Percentiles rank a stretch among this genome's conserved stretches.
These are phyloP conservation scores for Aureobasidium musti DNA, from an alignment of 2,329 filamentous ascomycete species.

Conservation along the genomic window DNA sequence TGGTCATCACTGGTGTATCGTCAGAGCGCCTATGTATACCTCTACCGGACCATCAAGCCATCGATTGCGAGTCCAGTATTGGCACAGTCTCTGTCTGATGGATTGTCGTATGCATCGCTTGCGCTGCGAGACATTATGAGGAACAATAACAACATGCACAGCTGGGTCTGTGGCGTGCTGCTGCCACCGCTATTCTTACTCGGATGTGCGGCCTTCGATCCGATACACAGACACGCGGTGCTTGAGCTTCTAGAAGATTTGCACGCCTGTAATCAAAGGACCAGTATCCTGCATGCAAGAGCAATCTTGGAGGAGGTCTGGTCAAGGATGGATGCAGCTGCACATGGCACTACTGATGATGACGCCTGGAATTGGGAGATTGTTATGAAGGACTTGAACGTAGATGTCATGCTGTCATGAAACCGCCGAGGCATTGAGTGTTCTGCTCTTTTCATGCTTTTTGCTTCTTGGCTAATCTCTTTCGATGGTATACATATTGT, in stretches of 20 bases:
- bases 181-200: slow-evolving; percentile 64
- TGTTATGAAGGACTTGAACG: slow-evolving; percentile 59
- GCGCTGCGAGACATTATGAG: slow-evolving; percentile 46
- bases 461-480: neutral
- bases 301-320: slow-evolving; percentile 60
- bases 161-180: slow-evolving; percentile 60
- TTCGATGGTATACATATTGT: neutral
- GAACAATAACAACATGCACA: slow-evolving; percentile 46
- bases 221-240: slow-evolving; percentile 58
- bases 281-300: slow-evolving; percentile 60
- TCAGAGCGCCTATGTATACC: slow-evolving; percentile 64
- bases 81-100: slow-evolving; percentile 59
- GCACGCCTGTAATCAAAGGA: slow-evolving; percentile 55
- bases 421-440: neutral
- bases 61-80: slow-evolving; percentile 59
- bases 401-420: slow-evolving; percentile 64
- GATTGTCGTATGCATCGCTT: slow-evolving; percentile 54
- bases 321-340: slow-evolving; percentile 59
- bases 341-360: slow-evolving; percentile 55
- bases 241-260: slow-evolving; percentile 56
- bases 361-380: slow-evolving; percentile 64
- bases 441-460: neutral
- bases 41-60: slow-evolving; percentile 60
- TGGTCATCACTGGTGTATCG: slow-evolving; percentile 61
- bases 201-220: slow-evolving; percentile 61